Evolutionary conservation across 129 eudicot genomes (phyloP).

Genomic region (Flaveria sonorensis): DNA sequence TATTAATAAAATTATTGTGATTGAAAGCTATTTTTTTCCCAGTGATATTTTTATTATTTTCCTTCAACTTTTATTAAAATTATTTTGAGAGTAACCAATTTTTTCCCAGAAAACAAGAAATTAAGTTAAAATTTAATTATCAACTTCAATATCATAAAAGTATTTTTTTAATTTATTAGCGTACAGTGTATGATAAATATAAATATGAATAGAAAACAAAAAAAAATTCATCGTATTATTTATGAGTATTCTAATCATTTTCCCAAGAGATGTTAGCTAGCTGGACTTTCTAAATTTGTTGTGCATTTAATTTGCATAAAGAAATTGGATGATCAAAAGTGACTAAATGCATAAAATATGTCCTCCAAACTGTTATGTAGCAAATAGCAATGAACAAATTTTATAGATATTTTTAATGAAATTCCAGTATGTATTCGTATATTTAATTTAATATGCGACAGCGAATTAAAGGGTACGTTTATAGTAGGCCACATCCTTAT

Average conservation of each 20-base stretch:
- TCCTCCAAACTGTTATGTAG: background rate
- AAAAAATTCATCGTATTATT: no score
- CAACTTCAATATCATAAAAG: no score
- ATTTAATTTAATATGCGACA: background rate
- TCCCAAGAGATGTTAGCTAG: no score
- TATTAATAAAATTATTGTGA: no score
- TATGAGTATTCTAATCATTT: no score
- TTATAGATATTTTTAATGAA: background rate
- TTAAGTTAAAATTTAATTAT: no score
- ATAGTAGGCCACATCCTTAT: constrained; percentile 13
- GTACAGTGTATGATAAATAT: no score
- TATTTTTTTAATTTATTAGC: no score
- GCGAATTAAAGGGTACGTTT: background rate
- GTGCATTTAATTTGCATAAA: constrained; percentile 9
- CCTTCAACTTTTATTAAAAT: background rate
- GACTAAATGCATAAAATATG: background rate
- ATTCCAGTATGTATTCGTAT: background rate
- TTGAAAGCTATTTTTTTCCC: no score
- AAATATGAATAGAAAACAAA: no score
- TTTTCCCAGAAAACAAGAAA: no score
- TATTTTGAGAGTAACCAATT: background rate
- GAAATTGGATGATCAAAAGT: background rate
- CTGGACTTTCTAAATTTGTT: background rate
- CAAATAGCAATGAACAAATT: background rate
- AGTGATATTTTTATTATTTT: background rate